Percentiles rank a stretch among this genome's conserved stretches.
Evolutionary conservation across 371 early-diverging fungal species (phyloP).

Genomic region (Syncephalis fuscata): DNA sequence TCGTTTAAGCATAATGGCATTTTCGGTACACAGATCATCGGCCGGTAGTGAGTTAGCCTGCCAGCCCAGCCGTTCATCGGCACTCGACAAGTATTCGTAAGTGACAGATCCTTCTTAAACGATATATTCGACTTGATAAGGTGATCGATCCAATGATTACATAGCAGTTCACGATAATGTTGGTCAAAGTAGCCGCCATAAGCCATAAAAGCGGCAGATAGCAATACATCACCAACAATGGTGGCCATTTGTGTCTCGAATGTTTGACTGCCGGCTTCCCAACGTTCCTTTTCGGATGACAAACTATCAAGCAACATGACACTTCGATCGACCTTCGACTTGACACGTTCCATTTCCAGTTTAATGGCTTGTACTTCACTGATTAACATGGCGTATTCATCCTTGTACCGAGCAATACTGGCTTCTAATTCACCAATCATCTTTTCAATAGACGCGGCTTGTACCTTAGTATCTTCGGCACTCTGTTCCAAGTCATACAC

Average conservation of each 20-base stretch:
- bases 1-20: conserved; percentile 90
- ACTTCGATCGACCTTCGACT: conserved; percentile 85
- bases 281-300: conserved; percentile 84
- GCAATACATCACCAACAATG: conserved; percentile 93
- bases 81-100: conserved; percentile 82
- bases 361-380: conserved; percentile 84
- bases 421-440: conserved; percentile 74
- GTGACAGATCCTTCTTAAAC: conserved; percentile 67
- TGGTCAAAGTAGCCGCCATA: conserved; percentile 97
- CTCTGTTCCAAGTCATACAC: conserved; percentile 65
- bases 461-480: conserved; percentile 54
- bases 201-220: conserved; percentile 84
- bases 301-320: conserved; percentile 77
- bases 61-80: conserved; percentile 90
- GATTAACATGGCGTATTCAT: conserved; percentile 91
- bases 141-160: conserved; percentile 66
- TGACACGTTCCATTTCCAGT: conserved; percentile 89
- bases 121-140: conserved; percentile 53
- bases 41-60: conserved; percentile 70
- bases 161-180: conserved; percentile 69
- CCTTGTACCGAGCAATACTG: conserved; percentile 81
- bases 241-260: conserved; percentile 95
- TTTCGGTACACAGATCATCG: conserved; percentile 90
- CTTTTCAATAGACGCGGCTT: conserved; percentile 56
- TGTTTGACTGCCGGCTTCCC: conserved; percentile 79